Conservation (phyloP, 2,329 filamentous ascomycete genomes). For the Alternaria brassicicola region DNA sequence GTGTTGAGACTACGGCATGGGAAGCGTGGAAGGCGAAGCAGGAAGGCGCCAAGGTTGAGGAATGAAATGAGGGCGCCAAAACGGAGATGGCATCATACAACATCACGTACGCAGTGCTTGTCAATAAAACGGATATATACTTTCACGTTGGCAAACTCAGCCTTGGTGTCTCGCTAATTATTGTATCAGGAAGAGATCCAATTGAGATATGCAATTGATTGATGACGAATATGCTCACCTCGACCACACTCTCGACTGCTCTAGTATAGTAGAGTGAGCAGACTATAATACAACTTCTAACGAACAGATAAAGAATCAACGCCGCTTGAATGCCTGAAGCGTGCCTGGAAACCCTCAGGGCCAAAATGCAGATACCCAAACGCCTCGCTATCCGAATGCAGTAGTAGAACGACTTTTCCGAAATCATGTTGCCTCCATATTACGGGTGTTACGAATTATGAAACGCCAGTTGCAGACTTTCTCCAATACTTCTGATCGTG, state of each 20-base stretch:
- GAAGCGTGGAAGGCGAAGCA: slow-evolving; percentile 53
- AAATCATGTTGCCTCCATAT: not conserved
- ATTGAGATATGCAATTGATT: slow-evolving; percentile 5
- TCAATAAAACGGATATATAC: not conserved
- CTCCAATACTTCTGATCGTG: slow-evolving; percentile 66
- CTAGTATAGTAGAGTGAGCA: not conserved
- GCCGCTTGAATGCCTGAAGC: slow-evolving; percentile 30
- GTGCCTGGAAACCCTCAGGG: slow-evolving; percentile 17
- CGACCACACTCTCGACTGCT: not conserved
- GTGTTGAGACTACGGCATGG: slow-evolving; percentile 68
- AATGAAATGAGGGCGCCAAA: not conserved
- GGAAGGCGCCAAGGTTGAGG: slow-evolving; percentile 1
- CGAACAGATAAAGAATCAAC: slow-evolving; percentile 15
- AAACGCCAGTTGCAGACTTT: slow-evolving; percentile 47
- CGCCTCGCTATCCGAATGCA: slow-evolving; percentile 50
- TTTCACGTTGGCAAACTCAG: not conserved
- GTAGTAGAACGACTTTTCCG: slow-evolving; percentile 15
- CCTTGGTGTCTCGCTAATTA: not conserved
- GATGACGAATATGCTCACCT: not conserved
- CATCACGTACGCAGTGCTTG: not conserved
- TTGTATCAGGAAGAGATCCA: not conserved
- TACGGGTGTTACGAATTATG: slow-evolving; percentile 6
- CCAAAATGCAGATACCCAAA: slow-evolving; percentile 36
- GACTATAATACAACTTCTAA: slow-evolving; percentile 28
- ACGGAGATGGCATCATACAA: not conserved